These are phyloP conservation scores for Azolla pinnata DNA, from an alignment of 75 land plant genomes.

Conservation along the genomic window DNA sequence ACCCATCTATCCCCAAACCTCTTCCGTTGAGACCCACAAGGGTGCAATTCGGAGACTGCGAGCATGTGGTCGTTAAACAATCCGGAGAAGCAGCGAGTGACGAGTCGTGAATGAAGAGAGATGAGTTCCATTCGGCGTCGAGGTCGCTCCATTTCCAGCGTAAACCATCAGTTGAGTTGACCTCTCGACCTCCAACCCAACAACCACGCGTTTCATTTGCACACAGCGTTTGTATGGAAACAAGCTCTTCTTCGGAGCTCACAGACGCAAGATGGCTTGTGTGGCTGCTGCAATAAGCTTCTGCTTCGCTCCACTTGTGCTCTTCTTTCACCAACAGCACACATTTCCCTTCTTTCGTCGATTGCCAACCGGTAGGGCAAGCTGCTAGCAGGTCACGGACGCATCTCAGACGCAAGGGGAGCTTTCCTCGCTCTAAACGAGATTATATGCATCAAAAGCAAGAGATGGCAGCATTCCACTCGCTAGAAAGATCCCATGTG, in stretches of 20 bases:
- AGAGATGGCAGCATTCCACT: too few species aligned
- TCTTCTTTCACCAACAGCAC: conserved; percentile 20
- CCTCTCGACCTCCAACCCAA: conserved; percentile 71
- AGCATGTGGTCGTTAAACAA: background rate
- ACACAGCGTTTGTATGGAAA: conserved; percentile 43
- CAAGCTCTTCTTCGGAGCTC: conserved; percentile 36
- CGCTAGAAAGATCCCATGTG: too few species aligned
- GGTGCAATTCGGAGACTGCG: conserved; percentile 28
- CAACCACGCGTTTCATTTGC: conserved; percentile 33
- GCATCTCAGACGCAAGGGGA: too few species aligned
- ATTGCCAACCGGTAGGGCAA: conserved; percentile 66
- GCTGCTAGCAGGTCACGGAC: too few species aligned
- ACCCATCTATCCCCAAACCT: conserved; percentile 40
- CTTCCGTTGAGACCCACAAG: conserved; percentile 28
- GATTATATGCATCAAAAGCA: too few species aligned
- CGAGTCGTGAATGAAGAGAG: conserved; percentile 26
- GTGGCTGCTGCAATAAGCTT: conserved; percentile 31
- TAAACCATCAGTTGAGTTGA: conserved; percentile 25
- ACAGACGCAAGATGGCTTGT: conserved; percentile 61
- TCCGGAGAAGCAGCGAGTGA: conserved; percentile 5
- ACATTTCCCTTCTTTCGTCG: conserved; percentile 35
- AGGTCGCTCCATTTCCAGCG: conserved; percentile 77
- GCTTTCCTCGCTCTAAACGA: too few species aligned
- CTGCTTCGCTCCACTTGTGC: conserved; percentile 54
- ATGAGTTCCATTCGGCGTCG: conserved; percentile 41